These are phyloP conservation scores for Raddia guianensis DNA, from an alignment of 176 grass and related monocot species.

Conservation along the genomic window DNA sequence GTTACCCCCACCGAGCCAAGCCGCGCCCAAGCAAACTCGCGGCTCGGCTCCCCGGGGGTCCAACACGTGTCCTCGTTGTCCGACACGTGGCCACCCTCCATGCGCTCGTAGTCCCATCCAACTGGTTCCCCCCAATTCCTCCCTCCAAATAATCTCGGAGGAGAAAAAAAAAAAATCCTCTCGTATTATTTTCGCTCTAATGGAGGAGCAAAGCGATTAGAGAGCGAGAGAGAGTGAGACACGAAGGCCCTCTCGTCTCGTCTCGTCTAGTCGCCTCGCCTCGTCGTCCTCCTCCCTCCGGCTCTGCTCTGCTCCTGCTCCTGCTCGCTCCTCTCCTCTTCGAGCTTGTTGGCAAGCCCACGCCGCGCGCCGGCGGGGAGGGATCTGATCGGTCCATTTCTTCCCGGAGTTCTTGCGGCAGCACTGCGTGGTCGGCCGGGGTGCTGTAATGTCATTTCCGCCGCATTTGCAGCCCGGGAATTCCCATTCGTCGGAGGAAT, in stretches of 20 bases:
- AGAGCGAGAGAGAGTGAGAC: background rate
- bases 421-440: background rate
- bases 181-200: conserved; percentile 37
- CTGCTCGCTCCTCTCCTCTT: conserved; percentile 7
- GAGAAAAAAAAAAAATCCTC: background rate
- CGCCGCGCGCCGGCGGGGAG: background rate
- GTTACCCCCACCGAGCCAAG: conserved; percentile 14
- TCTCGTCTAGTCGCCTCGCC: background rate
- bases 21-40: background rate
- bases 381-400: conserved; percentile 14
- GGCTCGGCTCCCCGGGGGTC: conserved; percentile 30
- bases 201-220: conserved; percentile 46
- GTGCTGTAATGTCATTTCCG: conserved; percentile 21
- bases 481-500: background rate
- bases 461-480: background rate
- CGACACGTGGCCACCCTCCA: conserved; percentile 51
- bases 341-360: conserved; percentile 18
- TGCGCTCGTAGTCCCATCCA: conserved; percentile 53
- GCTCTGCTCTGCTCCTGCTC: too few relatives aligned
- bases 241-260: conserved; percentile 20
- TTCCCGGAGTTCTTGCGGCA: background rate
- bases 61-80: conserved; percentile 56
- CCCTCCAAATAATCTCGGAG: conserved; percentile 18
- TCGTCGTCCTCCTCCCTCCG: conserved; percentile 5
- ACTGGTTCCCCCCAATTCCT: background rate